Base-by-base conservation (phyloP, 495 filamentous ascomycete species). In the Hypoxylon lenormandii region DNA sequence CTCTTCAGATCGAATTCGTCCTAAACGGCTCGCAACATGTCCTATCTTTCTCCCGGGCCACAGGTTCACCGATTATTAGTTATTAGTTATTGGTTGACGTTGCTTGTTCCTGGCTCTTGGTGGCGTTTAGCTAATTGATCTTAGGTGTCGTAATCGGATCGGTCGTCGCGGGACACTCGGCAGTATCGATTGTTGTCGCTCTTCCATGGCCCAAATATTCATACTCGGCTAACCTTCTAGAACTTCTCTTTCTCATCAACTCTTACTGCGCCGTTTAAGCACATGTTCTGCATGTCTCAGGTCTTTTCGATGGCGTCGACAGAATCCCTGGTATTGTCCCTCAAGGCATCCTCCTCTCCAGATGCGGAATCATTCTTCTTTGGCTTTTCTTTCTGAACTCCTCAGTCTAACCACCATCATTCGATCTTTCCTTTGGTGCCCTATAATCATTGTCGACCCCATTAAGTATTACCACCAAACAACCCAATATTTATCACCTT, bases 111-210 rank as follows among this genome's bases (percentile, higher is more conserved):
- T 11, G 10, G 30, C 30, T 33, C 30, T 11, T 33, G 10, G 30
- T 1, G 30, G 30, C 30, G 6, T 33, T 1, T 33, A 7, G 30
- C 30, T 33, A 4, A 1, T 7, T 11, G 30, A 33, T 1, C 30
- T 8, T 5, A 3, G 30, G 10, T 33, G 10, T 33, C 30, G 30
- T 11, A 11, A 11, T 33, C 30, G 30, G 10, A 33, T 1, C 23
- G 8, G 18, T 60, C 23, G 5, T 33, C n/a, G 47, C 45, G 48
- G 5, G 21, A 33, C 46, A 37, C n/a, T 61, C 47, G 58, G 47
- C 15, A 33, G 22, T 3, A 43, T 51, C 11, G 36, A 52, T 28
- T 22, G 38, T 6, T 42, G 38, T n/a, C 5, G 28, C 22, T 13
- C 52, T 23, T 13, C 38, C 13, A 42, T 5, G 3, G 8, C 38